phyloP scores from a whole-genome alignment of 345 rosid genomes.

The Syzygium jambos region DNA sequence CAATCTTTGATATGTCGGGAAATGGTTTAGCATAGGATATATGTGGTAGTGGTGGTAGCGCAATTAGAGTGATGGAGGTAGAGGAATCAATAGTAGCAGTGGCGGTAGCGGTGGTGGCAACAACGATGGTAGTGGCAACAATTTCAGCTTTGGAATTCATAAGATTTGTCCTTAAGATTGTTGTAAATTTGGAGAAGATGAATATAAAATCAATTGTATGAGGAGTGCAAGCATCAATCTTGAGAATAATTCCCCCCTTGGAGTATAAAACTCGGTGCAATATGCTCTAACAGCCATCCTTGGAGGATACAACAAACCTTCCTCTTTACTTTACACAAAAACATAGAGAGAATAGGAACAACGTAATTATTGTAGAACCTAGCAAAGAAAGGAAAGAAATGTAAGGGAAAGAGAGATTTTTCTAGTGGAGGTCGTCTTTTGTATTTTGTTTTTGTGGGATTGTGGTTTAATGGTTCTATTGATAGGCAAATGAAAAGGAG shows the following conservation, averaged over 20 bases:
- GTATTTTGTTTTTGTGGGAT: not conserved
- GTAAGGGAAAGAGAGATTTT: not conserved
- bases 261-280: not conserved
- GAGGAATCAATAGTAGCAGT: not conserved
- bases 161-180: not conserved
- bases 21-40: not conserved
- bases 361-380: not conserved
- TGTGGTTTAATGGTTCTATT: not conserved
- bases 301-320: too few species aligned
- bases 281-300: not conserved
- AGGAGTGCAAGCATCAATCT: not conserved
- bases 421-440: not conserved
- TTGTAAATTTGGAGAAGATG: not conserved
- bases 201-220: not conserved
- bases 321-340: not conserved
- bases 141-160: not conserved
- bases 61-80: not conserved
- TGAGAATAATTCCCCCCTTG: not conserved
- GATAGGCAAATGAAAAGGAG: not conserved
- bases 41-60: not conserved
- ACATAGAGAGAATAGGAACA: not conserved
- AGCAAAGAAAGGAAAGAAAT: not conserved
- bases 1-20: not conserved
- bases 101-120: not conserved
- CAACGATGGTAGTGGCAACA: too few species aligned